phyloP scores from a whole-genome alignment of 192 early-diverging fungal species.

The Backusella luteola region DNA sequence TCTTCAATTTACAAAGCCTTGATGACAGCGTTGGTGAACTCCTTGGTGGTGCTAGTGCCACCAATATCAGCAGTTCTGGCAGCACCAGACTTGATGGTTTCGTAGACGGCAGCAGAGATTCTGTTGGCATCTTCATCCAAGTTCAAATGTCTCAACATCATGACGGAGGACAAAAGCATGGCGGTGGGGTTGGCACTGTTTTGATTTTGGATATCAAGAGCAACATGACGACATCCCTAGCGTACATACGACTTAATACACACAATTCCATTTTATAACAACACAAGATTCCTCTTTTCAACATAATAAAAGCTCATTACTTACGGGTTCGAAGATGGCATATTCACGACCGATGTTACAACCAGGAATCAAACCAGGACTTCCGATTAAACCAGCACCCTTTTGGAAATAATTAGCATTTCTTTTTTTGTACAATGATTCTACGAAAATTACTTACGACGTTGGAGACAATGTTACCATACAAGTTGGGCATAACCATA shows the following conservation, averaged over 20 bases:
- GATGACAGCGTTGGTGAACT: conserved; percentile 91
- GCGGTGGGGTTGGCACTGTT: conserved; percentile 98
- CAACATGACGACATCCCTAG: conserved; percentile 95
- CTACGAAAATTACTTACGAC: conserved; percentile 47
- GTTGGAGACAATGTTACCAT: conserved; percentile 99
- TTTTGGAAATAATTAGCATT: not conserved
- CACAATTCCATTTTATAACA: conserved; percentile 93
- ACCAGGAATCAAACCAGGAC: conserved; percentile 96
- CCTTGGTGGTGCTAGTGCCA: conserved; percentile 82
- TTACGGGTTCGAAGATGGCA: conserved; percentile 95
- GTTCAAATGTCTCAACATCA: conserved; percentile 95
- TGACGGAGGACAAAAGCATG: conserved; percentile 87
- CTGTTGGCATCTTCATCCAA: conserved; percentile 86
- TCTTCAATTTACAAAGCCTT: conserved; percentile 51
- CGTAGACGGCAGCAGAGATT: conserved; percentile 86
- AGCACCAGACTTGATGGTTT: conserved; percentile 78
- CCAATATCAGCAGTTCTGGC: conserved; percentile 86
- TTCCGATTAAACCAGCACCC: conserved; percentile 94
- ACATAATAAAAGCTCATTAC: conserved; percentile 38
- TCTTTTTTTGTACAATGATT: not conserved
- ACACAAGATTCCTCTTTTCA: conserved; percentile 93
- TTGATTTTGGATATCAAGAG: conserved; percentile 90
- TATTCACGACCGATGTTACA: conserved; percentile 97
- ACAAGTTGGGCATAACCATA: conserved; percentile 99
- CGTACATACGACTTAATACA: conserved; percentile 77